A percentile compares a stretch with the other conserved stretches of the same genome.
Conservation (phyloP, 2,329 filamentous ascomycete species). For the Dendrostoma leiphaemia region DNA sequence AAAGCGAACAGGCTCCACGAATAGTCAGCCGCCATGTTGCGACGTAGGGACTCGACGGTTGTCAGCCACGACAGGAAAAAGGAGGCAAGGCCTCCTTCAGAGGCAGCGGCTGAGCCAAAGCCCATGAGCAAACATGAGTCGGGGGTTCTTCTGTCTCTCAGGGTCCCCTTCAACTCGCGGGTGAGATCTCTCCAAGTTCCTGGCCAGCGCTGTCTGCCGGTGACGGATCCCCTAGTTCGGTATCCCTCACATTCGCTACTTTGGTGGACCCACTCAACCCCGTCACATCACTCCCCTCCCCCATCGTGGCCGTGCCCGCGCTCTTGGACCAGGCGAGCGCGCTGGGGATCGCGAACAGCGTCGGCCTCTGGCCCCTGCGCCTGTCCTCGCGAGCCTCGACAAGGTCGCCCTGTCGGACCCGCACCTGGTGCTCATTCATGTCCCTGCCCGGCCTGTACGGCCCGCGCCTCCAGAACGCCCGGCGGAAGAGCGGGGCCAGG, state of each 20-base stretch:
- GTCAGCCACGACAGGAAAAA: too few relatives aligned
- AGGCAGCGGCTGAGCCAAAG: too few relatives aligned
- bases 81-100: too few relatives aligned
- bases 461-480: conserved; percentile 20
- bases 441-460: conserved; percentile 9
- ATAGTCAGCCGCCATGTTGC: too few relatives aligned
- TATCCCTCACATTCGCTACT: not conserved
- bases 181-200: not conserved
- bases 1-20: too few relatives aligned
- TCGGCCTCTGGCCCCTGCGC: not conserved
- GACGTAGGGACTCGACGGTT: too few relatives aligned
- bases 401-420: not conserved
- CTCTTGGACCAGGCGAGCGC: not conserved
- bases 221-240: too few relatives aligned
- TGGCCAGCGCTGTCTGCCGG: too few relatives aligned
- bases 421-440: not conserved
- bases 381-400: too few relatives aligned
- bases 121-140: too few relatives aligned
- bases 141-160: too few relatives aligned
- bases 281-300: not conserved
- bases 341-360: not conserved
- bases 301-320: not conserved
- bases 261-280: not conserved
- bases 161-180: too few relatives aligned
- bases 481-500: conserved; percentile 17